Evolutionary conservation across 116 monocot species (phyloP), one percentile per base, ranked within the genome.

Genomic region (Posidonia oceanica): DNA sequence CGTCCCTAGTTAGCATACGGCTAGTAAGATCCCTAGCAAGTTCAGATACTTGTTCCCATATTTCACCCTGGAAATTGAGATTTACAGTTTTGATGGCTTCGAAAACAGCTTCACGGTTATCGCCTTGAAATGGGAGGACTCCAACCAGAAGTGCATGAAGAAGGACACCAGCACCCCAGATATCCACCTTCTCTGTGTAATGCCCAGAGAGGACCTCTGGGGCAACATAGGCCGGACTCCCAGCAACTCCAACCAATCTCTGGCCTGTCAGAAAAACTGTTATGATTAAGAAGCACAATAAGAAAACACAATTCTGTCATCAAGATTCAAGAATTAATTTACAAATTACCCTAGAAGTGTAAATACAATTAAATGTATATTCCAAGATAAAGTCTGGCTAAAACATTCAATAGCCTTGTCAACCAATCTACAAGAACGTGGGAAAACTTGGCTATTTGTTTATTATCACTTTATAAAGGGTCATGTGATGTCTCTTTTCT

Each of bases 161-260:
- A 38, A 97, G 91, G 63, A 97, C 86, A 63, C 97, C 97, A 0
- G 85, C 89, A 65, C 83, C 75, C 97, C 92, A 97, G 22, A 97
- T 79, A 66, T 97, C 97, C 8, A 85, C 89, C 75, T 97, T 87
- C 80, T 91, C 92, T 14, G 88, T 80, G 59, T 97, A 97, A 60
- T 78, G 51, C 4, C 97, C 97, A 12, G 80, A 68, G 22, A 97
- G 76, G 60, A 97, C 92, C 80, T 97, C 97, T 36, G 97, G 97
- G 3, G 97, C 89, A 70, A 97, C 92, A 80, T 91, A 97, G 37
- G 89, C 92, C 36, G 97, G 97, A 71, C 89, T 97, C 4, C 97
- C 97, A 21, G 85, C 91, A 77, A 91, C 29, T 37, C 97, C 97
- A 69, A 78, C 80, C 54, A 97, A 73, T 77, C 59, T 83, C 66